Conservation (phyloP, 2,329 filamentous ascomycete genomes). For the Diaporthe australafricana region DNA sequence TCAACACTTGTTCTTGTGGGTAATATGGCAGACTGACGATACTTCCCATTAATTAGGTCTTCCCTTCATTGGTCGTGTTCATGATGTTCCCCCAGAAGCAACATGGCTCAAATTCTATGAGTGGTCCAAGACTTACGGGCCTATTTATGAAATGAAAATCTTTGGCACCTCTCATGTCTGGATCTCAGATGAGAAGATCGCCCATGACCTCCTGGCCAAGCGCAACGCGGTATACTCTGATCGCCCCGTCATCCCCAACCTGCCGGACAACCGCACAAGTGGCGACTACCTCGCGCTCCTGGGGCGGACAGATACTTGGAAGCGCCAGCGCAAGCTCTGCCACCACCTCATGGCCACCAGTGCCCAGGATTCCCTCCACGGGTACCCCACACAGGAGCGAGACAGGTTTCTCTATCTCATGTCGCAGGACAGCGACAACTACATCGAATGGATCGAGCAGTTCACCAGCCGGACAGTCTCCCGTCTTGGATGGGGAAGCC, state of each 20-base stretch:
- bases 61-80: conserved; percentile 57
- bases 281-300: conserved; percentile 59
- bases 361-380: conserved; percentile 51
- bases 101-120: conserved; percentile 62
- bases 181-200: conserved; percentile 60
- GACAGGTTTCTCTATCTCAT: conserved; percentile 59
- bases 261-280: conserved; percentile 59
- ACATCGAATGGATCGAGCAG: conserved; percentile 59
- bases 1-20: neutral
- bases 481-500: conserved; percentile 58
- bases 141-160: conserved; percentile 59
- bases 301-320: conserved; percentile 58
- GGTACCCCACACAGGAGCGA: conserved; percentile 57
- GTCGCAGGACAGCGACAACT: conserved; percentile 52
- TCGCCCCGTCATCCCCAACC: conserved; percentile 58
- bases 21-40: conserved; percentile 30
- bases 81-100: conserved; percentile 55
- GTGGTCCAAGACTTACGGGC: conserved; percentile 58
- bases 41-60: conserved; percentile 49
- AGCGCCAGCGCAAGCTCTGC: conserved; percentile 59
- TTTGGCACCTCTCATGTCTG: conserved; percentile 60
- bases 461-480: conserved; percentile 59
- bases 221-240: conserved; percentile 59
- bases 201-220: conserved; percentile 56
- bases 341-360: conserved; percentile 56